Evolutionary conservation across 768 basidiomycete species (phyloP).

Genomic region (Astraeus odoratus): DNA sequence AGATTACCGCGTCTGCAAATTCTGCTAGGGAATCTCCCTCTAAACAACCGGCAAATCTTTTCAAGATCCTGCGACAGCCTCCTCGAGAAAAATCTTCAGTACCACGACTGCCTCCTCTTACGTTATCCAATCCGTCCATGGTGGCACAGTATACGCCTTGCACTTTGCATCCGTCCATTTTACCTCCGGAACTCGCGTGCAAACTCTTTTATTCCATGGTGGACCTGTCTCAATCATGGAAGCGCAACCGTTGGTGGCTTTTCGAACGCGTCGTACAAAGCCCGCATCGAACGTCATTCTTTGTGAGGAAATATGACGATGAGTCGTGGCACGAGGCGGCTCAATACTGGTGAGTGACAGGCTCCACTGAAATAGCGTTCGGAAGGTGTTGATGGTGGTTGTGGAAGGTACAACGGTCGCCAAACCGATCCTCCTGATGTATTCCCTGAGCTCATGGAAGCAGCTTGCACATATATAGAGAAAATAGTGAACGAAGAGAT

Average conservation of each 20-base stretch:
- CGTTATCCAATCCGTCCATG: constrained; percentile 53
- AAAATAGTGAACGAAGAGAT: constrained; percentile 65
- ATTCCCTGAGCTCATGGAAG: constrained; percentile 71
- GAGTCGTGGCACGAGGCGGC: constrained; percentile 66
- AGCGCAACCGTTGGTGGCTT: constrained; percentile 78
- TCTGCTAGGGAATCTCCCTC: constrained; percentile 11
- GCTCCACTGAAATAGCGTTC: background rate
- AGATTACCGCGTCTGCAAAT: constrained; percentile 13
- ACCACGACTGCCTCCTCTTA: constrained; percentile 49
- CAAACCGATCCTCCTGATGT: constrained; percentile 44
- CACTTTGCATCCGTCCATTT: constrained; percentile 60
- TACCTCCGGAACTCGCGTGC: constrained; percentile 72
- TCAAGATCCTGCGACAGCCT: constrained; percentile 50
- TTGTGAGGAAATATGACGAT: constrained; percentile 45
- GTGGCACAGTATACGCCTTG: constrained; percentile 69
- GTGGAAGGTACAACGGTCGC: constrained; percentile 80
- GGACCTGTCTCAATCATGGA: constrained; percentile 54
- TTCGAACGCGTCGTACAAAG: constrained; percentile 79
- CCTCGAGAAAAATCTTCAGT: constrained; percentile 28
- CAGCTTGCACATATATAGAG: constrained; percentile 68
- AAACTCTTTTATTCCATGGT: constrained; percentile 69
- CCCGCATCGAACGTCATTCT: constrained; percentile 79
- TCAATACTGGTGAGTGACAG: constrained; percentile 51
- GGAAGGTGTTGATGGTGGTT: constrained; percentile 6
- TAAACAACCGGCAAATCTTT: constrained; percentile 40